Percentiles rank a stretch among this genome's conserved stretches.
phyloP scores from a whole-genome alignment of 2,329 filamentous ascomycete species.

The Keithomyces neogunnii region DNA sequence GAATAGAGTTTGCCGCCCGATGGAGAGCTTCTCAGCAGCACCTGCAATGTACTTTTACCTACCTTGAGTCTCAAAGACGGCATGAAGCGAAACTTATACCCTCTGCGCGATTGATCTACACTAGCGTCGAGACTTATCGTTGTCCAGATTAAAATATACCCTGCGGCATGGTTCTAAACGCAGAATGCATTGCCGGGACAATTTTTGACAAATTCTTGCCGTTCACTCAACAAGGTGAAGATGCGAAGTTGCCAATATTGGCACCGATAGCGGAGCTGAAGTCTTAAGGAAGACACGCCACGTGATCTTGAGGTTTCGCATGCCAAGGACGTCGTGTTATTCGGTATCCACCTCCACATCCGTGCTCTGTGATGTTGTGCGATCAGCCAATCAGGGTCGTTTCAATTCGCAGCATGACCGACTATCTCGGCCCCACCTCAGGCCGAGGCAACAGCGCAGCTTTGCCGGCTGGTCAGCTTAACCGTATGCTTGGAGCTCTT shows the following conservation, averaged over 20 bases:
- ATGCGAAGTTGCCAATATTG: no score
- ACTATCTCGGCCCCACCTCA: neutral
- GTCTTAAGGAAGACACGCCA: no score
- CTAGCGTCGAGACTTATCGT: no score
- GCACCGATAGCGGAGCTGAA: no score
- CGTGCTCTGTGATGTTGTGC: neutral
- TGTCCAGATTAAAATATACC: no score
- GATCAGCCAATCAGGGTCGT: neutral
- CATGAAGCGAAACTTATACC: neutral
- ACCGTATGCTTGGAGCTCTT: neutral
- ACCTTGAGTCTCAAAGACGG: neutral
- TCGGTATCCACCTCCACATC: neutral
- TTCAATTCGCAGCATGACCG: neutral
- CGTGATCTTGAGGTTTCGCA: no score
- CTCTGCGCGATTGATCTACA: neutral
- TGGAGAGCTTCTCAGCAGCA: neutral
- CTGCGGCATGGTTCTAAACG: no score
- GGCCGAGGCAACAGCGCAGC: neutral
- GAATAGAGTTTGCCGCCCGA: neutral
- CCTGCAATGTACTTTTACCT: neutral
- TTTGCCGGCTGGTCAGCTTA: neutral
- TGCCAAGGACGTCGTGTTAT: neutral
- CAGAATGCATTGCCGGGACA: no score
- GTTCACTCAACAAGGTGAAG: no score
- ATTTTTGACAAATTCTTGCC: no score